Conservation (phyloP, 2,329 filamentous ascomycete species). For the Arthroderma sp. region DNA sequence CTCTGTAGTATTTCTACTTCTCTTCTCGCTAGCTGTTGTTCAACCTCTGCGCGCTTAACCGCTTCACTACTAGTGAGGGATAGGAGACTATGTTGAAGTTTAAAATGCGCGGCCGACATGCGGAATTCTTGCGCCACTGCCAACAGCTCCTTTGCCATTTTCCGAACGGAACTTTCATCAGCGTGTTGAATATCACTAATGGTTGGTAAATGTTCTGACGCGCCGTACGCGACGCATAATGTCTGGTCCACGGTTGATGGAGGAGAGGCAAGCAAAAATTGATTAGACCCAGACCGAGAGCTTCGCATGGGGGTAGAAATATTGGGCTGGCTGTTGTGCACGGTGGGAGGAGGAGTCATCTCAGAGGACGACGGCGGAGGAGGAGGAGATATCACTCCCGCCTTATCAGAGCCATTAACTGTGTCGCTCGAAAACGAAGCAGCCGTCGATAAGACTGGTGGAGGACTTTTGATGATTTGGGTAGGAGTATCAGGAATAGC, state of each 20-base stretch:
- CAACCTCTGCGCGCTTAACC: slow-evolving; percentile 73
- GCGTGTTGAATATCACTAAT: slow-evolving; percentile 40
- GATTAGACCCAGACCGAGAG: slow-evolving; percentile 28
- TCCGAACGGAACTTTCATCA: slow-evolving; percentile 38
- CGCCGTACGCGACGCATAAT: slow-evolving; percentile 28
- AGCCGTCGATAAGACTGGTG: slow-evolving; percentile 20
- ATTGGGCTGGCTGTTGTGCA: slow-evolving; percentile 34
- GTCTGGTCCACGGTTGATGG: slow-evolving; percentile 34
- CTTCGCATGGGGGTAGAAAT: slow-evolving; percentile 21
- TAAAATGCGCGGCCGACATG: slow-evolving; percentile 78
- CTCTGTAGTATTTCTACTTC: slow-evolving; percentile 74
- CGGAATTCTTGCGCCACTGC: slow-evolving; percentile 51
- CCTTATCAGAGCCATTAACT: slow-evolving; percentile 1
- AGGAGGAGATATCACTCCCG: slow-evolving; percentile 22
- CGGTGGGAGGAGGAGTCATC: slow-evolving; percentile 52
- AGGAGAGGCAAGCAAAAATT: slow-evolving; percentile 29
- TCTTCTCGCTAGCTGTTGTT: slow-evolving; percentile 78
- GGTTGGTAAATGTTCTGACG: slow-evolving; percentile 33
- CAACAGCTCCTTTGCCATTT: slow-evolving; percentile 42
- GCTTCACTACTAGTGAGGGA: slow-evolving; percentile 74
- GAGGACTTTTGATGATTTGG: slow-evolving; percentile 18
- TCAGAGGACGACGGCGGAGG: slow-evolving; percentile 35
- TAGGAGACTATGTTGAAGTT: slow-evolving; percentile 75
- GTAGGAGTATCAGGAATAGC: slow-evolving; percentile 23
- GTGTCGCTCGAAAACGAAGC: slow-evolving; percentile 12